Evolutionary conservation across 805 yeast species (phyloP), one percentile per base, ranked within the genome.

Genomic region (Kodamaea laetipori): DNA sequence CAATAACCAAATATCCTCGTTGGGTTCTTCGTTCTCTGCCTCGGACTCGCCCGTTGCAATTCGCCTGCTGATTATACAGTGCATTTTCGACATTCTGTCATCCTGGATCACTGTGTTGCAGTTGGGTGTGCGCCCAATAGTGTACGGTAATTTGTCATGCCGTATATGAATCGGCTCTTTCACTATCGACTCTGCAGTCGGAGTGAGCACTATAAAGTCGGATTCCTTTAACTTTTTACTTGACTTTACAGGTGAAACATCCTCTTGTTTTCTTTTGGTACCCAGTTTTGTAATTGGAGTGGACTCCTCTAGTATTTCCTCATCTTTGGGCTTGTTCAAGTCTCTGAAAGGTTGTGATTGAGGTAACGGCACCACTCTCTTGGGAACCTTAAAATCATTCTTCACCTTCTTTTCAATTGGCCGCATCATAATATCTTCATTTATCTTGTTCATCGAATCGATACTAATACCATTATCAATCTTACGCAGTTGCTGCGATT

Each of bases 51-150:
- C 12, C 10, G 34, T 13, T 89, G 70, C 4, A 6, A 30, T 4
- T 46, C 80, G 76, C 54, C 80, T 80, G 43, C 73, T 54, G 10
- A 92, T 69, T 23, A 81, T 66, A 61, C 97, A 90, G 63, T 94
- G 98, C 1, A 83, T 72, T 50, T 89, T 86, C 2, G 97, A 90
- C 54, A 92, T 76, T 36, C 97, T 66, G 52, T 76, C 84, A 52
- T 90, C 97, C 24, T 76, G 68, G 12, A 87, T 77, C 33, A 69
- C 70, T 25, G 78, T 74, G 56, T 86, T 81, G 47, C 86, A 77
- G 2, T 73, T 77, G 15, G 73, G 78, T 16, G 78, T 76, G 26
- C 98, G 70, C 1, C 99, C 98, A 43, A 92, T 75, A 44, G 82
- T 73, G 58, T 81, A 83, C 6, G 81, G 80, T 37, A 78, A 81